Evolutionary conservation across 225 moss, liverwort and hornwort species (phyloP).

Genomic region (Climacium dendroides): DNA sequence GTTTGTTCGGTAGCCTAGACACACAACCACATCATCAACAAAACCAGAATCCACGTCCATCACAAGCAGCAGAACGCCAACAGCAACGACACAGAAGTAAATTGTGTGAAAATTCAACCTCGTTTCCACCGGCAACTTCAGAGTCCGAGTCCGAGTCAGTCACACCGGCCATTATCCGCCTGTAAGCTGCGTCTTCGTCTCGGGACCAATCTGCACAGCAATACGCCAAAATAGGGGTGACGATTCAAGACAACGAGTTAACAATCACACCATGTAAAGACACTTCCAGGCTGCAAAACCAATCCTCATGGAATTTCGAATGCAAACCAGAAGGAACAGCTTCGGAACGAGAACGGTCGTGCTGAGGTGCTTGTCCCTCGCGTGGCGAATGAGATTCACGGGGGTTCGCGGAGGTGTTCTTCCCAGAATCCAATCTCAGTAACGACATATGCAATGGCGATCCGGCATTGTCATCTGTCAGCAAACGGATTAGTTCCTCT

Average conservation of each 20-base stretch:
- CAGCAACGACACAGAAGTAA: background rate
- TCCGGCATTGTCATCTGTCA: constrained; percentile 7
- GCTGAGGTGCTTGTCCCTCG: background rate
- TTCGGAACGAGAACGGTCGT: background rate
- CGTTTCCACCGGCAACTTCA: constrained; percentile 2
- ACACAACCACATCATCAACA: background rate
- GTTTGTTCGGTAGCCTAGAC: constrained; percentile 28
- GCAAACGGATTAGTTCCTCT: background rate
- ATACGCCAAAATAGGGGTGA: background rate
- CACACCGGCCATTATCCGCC: constrained; percentile 16
- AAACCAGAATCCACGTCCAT: background rate
- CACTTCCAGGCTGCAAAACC: background rate
- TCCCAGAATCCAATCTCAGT: constrained; percentile 8
- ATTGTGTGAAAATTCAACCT: constrained; percentile 9
- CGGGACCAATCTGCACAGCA: constrained; percentile 33
- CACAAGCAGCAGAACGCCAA: background rate
- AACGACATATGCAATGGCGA: constrained; percentile 9
- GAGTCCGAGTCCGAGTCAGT: constrained; percentile 16
- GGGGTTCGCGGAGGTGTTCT: background rate
- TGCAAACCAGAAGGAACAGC: constrained; percentile 12
- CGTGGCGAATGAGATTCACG: background rate
- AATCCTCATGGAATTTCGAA: background rate
- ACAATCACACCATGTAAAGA: background rate
- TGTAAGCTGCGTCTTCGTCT: constrained; percentile 32
- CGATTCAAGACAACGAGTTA: background rate